Base-by-base conservation (phyloP, 1,284 basidiomycete species). In the Ustilago cynodontis region DNA sequence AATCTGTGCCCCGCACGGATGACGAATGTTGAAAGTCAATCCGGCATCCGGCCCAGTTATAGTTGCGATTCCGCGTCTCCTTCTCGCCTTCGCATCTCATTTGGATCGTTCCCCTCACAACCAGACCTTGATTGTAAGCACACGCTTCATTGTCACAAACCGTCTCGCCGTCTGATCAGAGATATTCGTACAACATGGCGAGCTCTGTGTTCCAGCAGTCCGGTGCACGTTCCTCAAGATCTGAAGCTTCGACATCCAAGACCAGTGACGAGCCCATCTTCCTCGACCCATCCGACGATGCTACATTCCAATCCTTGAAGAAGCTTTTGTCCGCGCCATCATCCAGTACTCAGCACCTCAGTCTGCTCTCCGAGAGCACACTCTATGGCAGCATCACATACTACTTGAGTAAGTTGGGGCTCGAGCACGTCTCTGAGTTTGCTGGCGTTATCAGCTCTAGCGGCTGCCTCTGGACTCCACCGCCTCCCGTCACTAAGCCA, bases 311-410 rank as follows among this genome's bases (percentile, higher is more conserved):
- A 28, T 79, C 82, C 3, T 68, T 83, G 29, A 75, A 77, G 29
- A 77, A 79, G 51, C 79, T 85, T 28, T 70, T 85, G 0, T 66
- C 74, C 0, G 80, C 83, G 3, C 77, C 78, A 3, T 68, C 81
- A 2, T 66, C 76, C 33, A 83, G 82, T 37, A 74, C 79, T 3
- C 66, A 77, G 50, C 79, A 80, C 41, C 68, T 85, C 43, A 76
- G 79, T 16, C 60, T 84, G 22, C 74, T 85, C 41, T 78, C 78
- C 5, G 65, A 81, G 7, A 56, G 64, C 49, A 72, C 77, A 0
- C 77, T 85, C 10, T 83, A 78, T 41, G 75, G 81, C n/a, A 72
- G 82, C 57, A 81, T 85, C 59, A 78, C 79, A 14, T 74, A 77
- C 68, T 85, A 82, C 55, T 50, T 83, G 11, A 74, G 80, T 33